Base-by-base conservation (phyloP, 2,329 filamentous ascomycete species). In the Calonectria henricotiae region DNA sequence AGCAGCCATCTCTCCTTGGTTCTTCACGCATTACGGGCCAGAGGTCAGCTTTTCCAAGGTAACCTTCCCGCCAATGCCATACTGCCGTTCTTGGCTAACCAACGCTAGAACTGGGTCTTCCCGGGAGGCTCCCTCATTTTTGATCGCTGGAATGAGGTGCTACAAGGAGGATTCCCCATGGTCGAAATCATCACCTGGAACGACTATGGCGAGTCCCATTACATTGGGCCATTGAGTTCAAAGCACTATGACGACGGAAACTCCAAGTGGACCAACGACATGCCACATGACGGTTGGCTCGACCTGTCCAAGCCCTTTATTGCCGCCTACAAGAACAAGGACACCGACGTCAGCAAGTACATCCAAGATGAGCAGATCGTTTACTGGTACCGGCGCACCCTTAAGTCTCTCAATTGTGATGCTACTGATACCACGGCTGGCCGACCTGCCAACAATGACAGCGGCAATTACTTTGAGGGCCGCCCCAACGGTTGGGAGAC, bases 71-170 rank as follows among this genome's bases (percentile, higher is more conserved):
- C 13, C 2, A 30, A 35, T 0, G 6, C 12, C 0, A 8, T 3
- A 4, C 12, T 8, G 41, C 1, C 2, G 7, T 0, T 4, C 1
- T 83, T 83, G 63, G 82, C 85, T 23, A 76, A 82, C 11, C 87
- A 84, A 71, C 81, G 80, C 74, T 86, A 90, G 82, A 88, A 88
- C 74, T 89, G 86, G 84, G 82, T 91, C 1, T 92, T 89, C 82
- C 86, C 86, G 3, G 86, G 88, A 8, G 89, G 91, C 70, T 82
- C 86, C 47, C 80, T 91, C 7, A 90, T 90, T 86, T 87, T 86
- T 69, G 82, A 89, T 67, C 87, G 89, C 32, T 91, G 89, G 89
- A 82, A 86, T 25, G 72, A 82, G 65, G 82, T 88, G 23, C 72
- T 87, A 12, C 73, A 76, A 7, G 74, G 86, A n/a, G 78, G 82